Percentiles rank a stretch among this genome's conserved stretches.
phyloP scores from a whole-genome alignment of 129 eudicot genomes.

The Saussurea involucrata region DNA sequence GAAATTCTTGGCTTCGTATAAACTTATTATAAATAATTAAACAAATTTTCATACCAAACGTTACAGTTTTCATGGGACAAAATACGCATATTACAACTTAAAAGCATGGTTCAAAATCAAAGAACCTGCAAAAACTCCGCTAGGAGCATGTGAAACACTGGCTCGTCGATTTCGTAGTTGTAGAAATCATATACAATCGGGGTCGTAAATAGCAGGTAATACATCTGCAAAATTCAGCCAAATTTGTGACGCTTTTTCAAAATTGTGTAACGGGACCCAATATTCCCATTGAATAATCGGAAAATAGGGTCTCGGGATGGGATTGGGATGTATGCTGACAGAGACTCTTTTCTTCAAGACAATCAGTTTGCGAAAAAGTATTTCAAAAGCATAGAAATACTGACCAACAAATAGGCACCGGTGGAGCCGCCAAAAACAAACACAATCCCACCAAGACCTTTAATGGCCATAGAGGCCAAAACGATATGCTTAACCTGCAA shows the following conservation, averaged over 20 bases:
- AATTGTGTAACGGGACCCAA: background rate
- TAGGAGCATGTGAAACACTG: constrained; percentile 27
- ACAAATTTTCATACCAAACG: background rate
- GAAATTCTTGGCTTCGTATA: no score
- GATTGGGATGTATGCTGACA: background rate
- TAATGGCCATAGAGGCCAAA: constrained; percentile 39
- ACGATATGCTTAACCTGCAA: constrained; percentile 60
- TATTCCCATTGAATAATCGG: background rate
- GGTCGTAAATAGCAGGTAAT: constrained; percentile 43
- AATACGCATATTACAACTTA: background rate
- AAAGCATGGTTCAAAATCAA: background rate
- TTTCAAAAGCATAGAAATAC: background rate
- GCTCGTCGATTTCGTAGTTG: constrained; percentile 39
- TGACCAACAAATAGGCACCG: constrained; percentile 78
- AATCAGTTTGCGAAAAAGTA: background rate
- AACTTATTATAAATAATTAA: background rate
- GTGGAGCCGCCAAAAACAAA: constrained; percentile 66
- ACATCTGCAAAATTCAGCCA: constrained; percentile 35
- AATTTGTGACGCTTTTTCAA: background rate
- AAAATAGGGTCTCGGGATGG: background rate
- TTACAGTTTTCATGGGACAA: background rate
- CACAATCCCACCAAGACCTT: constrained; percentile 72
- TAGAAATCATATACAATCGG: constrained; percentile 57
- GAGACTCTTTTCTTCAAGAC: background rate
- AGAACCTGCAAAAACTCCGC: constrained; percentile 59